Evolutionary conservation across 345 rosid species (phyloP).

Genomic region (Kandelia obovata): DNA sequence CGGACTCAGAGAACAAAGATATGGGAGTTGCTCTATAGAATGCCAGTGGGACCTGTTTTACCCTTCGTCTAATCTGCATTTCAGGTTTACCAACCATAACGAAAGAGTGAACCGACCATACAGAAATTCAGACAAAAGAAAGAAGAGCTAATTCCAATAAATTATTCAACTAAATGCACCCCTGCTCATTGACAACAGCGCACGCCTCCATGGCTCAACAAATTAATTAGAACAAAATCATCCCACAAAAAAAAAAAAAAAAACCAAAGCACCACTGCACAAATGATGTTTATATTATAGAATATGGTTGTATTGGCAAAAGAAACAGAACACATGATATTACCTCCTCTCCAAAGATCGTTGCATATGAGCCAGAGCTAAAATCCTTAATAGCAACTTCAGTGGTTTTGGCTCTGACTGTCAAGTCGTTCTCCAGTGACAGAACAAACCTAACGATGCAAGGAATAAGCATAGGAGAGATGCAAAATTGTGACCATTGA

Average conservation of each 20-base stretch:
- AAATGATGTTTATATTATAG: background rate
- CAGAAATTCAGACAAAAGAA: background rate
- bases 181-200: too few species aligned
- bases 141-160: background rate
- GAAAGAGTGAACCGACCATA: background rate
- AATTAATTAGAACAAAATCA: background rate
- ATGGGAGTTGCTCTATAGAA: conserved; percentile 61
- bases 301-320: background rate
- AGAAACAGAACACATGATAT: background rate
- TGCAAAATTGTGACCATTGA: background rate
- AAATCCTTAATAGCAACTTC: conserved; percentile 68
- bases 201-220: background rate
- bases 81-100: background rate
- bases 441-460: conserved; percentile 56
- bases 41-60: conserved; percentile 88
- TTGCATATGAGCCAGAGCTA: conserved; percentile 84
- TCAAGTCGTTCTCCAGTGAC: conserved; percentile 85
- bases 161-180: too few species aligned
- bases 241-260: background rate
- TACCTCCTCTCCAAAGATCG: conserved; percentile 94
- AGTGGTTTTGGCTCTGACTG: conserved; percentile 72
- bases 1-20: conserved; percentile 62
- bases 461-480: background rate
- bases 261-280: background rate
- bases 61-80: conserved; percentile 68